Conservation (phyloP, 495 filamentous ascomycete species). For the Neurospora pannonica region DNA sequence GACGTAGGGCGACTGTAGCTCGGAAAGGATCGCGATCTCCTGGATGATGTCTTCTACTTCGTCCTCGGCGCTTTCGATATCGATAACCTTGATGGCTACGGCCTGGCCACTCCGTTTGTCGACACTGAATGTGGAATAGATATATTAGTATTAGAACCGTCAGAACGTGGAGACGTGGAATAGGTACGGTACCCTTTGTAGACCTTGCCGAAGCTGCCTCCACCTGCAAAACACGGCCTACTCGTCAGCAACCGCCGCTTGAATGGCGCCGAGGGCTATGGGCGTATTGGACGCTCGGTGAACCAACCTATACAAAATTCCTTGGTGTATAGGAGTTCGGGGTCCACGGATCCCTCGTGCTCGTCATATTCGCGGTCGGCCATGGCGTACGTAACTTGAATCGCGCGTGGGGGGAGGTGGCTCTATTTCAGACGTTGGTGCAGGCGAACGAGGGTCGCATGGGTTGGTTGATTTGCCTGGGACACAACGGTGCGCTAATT, state of each 20-base stretch:
- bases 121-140: conserved; percentile 42
- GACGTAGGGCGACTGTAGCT: conserved; percentile 86
- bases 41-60: conserved; percentile 99
- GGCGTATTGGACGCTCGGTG: conserved; percentile 1
- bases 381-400: conserved; percentile 17
- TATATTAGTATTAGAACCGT: conserved; percentile 25
- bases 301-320: conserved; percentile 83
- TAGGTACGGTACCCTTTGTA: conserved; percentile 69
- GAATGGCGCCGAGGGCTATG: background rate
- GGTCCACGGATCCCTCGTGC: conserved; percentile 50
- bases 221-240: conserved; percentile 32
- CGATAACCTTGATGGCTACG: conserved; percentile 93
- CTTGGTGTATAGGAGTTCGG: conserved; percentile 82
- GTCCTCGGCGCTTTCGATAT: conserved; percentile 96
- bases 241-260: background rate
- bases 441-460: background rate
- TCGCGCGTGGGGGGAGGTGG: background rate
- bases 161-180: background rate
- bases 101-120: conserved; percentile 76
- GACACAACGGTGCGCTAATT: background rate
- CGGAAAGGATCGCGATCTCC: conserved; percentile 92
- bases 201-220: conserved; percentile 91
- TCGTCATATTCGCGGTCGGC: conserved; percentile 34
- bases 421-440: background rate
- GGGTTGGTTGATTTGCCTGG: background rate